Evolutionary conservation across 2,329 filamentous ascomycete species (phyloP), one percentile per base, ranked within the genome.

Genomic region (Arthrobotrys entomopaga): DNA sequence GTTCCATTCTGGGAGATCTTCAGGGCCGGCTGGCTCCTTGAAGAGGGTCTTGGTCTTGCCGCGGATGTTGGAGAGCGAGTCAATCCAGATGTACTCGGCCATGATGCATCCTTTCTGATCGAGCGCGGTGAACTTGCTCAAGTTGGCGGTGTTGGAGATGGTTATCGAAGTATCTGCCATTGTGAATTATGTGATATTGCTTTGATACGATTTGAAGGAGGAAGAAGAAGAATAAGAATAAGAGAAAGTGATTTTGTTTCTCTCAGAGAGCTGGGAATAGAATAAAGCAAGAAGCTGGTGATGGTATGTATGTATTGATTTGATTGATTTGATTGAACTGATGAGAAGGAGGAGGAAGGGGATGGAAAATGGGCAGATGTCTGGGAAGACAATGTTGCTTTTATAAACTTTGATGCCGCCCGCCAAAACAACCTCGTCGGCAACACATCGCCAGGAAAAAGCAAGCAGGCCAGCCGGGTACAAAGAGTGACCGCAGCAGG

Each of bases 51-150:
- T 96, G 81, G 91, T 94, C 87, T 98, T 99, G 82, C 93, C 97
- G 80, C 95, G 93, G 79, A 91, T 87, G 80, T 90, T 90, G 82
- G 93, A 93, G 78, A 85, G 83, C 78, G 91, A 86, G 81, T 97
- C 93, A 82, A 97, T 90, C 94, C 94, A 97, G 86, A 97, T 89
- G 85, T 97, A 97, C 85, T 97, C 94, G 81, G 93, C 94, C 84
- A 97, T 95, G 81, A 96, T 86, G 79, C 85, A 85, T 82, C 93
- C 93, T 83, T 90, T 91, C 86, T 98, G 94, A 82, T 93, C 90
- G 80, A 98, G 91, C 81, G 86, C 86, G 84, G 95, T 88, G 87
- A 94, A 98, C 84, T 97, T 97, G 42, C 42, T 64, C 59, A 79
- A 76, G 67, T 77, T 77, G 42, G 76, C 69, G 50, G 78, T 78